Percentiles rank a stretch among this genome's conserved stretches.
Conservation (phyloP, 257 asterid genomes). For the Asclepias syriaca region DNA sequence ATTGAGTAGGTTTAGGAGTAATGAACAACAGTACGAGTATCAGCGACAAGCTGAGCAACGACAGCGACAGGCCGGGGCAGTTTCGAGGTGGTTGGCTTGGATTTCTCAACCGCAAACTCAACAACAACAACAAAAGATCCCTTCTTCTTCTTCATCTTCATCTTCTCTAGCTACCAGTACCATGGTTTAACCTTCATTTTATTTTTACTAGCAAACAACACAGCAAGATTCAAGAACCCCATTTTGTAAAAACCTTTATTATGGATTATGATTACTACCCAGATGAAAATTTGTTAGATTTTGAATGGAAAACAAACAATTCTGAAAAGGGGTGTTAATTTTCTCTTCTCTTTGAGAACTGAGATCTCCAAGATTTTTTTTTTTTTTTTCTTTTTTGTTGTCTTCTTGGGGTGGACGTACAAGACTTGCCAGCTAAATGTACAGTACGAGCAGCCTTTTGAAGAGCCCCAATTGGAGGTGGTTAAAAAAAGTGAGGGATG, state of each 20-base stretch:
- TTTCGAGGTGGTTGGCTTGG: constrained; percentile 79
- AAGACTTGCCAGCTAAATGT: not conserved
- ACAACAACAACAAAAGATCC: not conserved
- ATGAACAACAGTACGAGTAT: constrained; percentile 32
- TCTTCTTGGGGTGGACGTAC: not conserved
- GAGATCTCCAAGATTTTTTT: not conserved
- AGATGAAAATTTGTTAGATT: not conserved
- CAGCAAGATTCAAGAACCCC: not conserved
- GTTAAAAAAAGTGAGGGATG: not conserved
- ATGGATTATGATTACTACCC: not conserved
- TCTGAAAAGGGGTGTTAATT: not conserved
- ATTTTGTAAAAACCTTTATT: not conserved
- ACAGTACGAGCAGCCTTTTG: not conserved
- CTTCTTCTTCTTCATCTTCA: not conserved
- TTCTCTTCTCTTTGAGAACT: not conserved
- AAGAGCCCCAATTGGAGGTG: not conserved
- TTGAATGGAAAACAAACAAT: not conserved
- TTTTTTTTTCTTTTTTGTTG: not conserved
- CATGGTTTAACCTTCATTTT: too few relatives aligned
- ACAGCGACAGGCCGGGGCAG: constrained; percentile 36
- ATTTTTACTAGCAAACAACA: not conserved
- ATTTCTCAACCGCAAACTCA: constrained; percentile 53
- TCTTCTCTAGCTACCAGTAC: not conserved
- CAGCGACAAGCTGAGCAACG: constrained; percentile 20
- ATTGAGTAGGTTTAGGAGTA: constrained; percentile 61